Evolutionary conservation across 306 rosid species (phyloP).

Genomic region (Rosa persica): DNA sequence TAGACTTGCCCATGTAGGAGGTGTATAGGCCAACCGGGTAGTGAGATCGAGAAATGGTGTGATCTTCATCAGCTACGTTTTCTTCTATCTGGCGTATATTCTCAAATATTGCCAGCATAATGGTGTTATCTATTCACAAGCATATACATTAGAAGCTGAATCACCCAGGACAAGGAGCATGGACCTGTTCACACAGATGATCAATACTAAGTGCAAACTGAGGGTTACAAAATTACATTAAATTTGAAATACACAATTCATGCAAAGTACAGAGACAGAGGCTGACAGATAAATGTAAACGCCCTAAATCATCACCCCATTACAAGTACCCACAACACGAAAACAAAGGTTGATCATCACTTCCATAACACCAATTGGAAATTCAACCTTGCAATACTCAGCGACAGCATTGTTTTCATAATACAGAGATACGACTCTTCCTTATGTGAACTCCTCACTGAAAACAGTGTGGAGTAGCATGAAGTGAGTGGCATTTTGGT

Average conservation of each 20-base stretch:
- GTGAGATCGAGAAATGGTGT: slow-evolving; percentile 23
- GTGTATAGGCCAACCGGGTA: slow-evolving; percentile 40
- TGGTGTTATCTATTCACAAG: slow-evolving; percentile 23
- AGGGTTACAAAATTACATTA: background rate
- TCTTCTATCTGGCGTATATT: slow-evolving; percentile 29
- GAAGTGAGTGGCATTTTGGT: background rate
- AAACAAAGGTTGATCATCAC: background rate
- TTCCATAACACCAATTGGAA: background rate
- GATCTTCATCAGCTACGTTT: slow-evolving; percentile 44
- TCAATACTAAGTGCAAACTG: background rate
- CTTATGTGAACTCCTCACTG: background rate
- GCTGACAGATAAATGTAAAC: background rate
- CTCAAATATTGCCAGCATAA: slow-evolving; percentile 41
- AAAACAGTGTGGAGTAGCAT: background rate
- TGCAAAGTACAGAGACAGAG: background rate
- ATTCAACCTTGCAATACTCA: background rate
- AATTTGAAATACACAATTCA: background rate
- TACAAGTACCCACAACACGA: background rate
- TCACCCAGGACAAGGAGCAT: slow-evolving; percentile 19
- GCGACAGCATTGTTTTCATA: background rate
- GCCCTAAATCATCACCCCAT: background rate
- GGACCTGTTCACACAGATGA: slow-evolving; percentile 20
- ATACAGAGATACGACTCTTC: background rate
- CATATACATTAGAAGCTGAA: slow-evolving; percentile 19
- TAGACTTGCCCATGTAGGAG: slow-evolving; percentile 86